Base-by-base conservation (phyloP, 2,329 filamentous ascomycete species). In the Fusarium tanahbumbuense region DNA sequence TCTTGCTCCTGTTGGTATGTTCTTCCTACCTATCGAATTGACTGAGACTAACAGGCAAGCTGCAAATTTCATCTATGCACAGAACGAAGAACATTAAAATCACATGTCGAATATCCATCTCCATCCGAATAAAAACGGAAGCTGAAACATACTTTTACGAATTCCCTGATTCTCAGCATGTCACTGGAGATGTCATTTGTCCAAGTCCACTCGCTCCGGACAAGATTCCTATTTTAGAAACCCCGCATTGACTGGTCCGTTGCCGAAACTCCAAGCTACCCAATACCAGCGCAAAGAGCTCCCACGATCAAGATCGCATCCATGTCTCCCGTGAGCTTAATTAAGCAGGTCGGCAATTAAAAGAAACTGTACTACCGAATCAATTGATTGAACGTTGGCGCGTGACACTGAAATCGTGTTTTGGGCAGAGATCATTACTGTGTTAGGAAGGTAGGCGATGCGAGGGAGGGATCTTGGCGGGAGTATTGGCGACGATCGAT, bases 41-140 rank as follows among this genome's bases (percentile, higher is more conserved):
- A 6, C n/a, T 18, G 18, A 44, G 5, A n/a, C 55, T 74, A 23
- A 71, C 2, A 20, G 4, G 6, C 11, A 6, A 74, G 72, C 72
- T 55, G 72, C 72, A 8, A 74, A 74, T 48, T 74, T 74, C 0
- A 67, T 74, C 16, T 71, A 74, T 40, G 69, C 72, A 15, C n/a
- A 69, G 20, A 73, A 74, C 18, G 52, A 69, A 5, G 20, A 69
- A 23, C 69, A 74, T 54, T 67, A 63, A 13, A 62, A 13, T 44
- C 46, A 47, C 46, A 48, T 60, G 60, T 11, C 12, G 13, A 5
- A 11, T n/a, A 7, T 12, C 5, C n/a, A 20, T 18, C 9, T 5
- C n/a, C 12, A 30, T 49, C 16, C 7, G 11, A 45, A 6, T 23
- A 13, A 5, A 65, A 65, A 48, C 22, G 63, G 63, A 66, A 66